Conservation (phyloP, 2,329 filamentous ascomycete species). For the Trichoderma afroharzianum region DNA sequence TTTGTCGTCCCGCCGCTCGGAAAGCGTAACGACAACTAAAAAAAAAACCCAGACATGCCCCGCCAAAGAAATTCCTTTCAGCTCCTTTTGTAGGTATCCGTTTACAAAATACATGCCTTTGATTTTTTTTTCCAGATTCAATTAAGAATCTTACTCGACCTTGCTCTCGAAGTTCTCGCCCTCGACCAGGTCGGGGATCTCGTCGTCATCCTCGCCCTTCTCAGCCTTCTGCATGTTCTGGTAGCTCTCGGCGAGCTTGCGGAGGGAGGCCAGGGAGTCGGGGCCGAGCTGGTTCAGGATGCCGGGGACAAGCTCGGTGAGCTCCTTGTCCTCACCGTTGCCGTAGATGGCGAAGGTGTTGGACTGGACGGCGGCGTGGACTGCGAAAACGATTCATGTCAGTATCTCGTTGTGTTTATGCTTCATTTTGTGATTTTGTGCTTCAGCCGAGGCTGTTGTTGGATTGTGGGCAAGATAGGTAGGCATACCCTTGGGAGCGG, state of each 20-base stretch:
- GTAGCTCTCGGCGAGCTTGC: slow-evolving; percentile 99
- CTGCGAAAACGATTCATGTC: slow-evolving; percentile 42
- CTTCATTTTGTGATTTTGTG: not conserved
- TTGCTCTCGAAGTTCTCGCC: slow-evolving; percentile 99
- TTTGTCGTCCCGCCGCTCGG: slow-evolving; percentile 6
- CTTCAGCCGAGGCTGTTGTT: not conserved
- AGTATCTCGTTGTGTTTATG: not conserved
- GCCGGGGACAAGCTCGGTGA: slow-evolving; percentile 97
- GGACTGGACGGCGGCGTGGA: slow-evolving; percentile 92
- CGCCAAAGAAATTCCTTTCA: not conserved
- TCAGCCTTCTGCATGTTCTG: slow-evolving; percentile 97
- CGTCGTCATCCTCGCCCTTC: slow-evolving; percentile 81
- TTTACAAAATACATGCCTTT: slow-evolving; percentile 13
- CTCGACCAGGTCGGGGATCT: slow-evolving; percentile 95
- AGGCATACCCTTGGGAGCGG: slow-evolving; percentile 86
- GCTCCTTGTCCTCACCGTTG: slow-evolving; percentile 98
- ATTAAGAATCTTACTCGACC: slow-evolving; percentile 65
- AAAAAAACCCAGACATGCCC: slow-evolving; percentile 11
- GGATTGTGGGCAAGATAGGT: slow-evolving; percentile 29
- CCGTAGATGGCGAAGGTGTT: slow-evolving; percentile 99
- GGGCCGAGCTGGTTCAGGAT: slow-evolving; percentile 99
- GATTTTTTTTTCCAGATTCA: not conserved
- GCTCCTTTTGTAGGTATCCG: slow-evolving; percentile 5
- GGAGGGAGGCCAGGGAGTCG: slow-evolving; percentile 93
- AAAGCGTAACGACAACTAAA: not conserved